Conservation (phyloP, 2,329 filamentous ascomycete genomes). For the Chaetomium globosum region DNA sequence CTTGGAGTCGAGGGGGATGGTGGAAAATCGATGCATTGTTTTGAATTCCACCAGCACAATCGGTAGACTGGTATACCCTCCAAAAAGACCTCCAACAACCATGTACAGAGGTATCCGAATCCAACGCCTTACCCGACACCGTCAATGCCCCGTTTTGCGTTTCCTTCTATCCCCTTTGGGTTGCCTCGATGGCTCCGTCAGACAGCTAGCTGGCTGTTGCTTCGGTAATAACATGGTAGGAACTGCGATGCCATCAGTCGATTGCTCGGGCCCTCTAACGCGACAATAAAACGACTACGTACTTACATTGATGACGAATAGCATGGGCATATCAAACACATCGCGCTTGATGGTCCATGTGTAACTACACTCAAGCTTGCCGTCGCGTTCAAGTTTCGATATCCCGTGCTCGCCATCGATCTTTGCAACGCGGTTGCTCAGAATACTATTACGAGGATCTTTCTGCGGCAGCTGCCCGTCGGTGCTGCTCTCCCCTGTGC, state of each 20-base stretch:
- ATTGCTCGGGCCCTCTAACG: neutral
- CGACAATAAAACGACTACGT: neutral
- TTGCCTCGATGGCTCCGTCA: slow-evolving; percentile 38
- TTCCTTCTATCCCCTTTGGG: slow-evolving; percentile 22
- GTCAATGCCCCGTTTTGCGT: slow-evolving; percentile 16
- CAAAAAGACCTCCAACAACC: slow-evolving; percentile 3
- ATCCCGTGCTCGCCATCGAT: slow-evolving; percentile 78
- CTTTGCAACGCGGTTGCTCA: slow-evolving; percentile 62
- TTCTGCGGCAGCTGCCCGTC: slow-evolving; percentile 49
- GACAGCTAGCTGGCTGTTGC: slow-evolving; percentile 61
- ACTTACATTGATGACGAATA: slow-evolving; percentile 97
- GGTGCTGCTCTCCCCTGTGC: slow-evolving; percentile 33
- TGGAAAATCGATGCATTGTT: slow-evolving; percentile 9
- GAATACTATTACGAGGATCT: slow-evolving; percentile 52
- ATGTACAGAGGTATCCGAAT: slow-evolving; percentile 15
- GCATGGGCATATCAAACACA: slow-evolving; percentile 97
- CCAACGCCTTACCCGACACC: slow-evolving; percentile 19
- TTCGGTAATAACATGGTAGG: slow-evolving; percentile 61
- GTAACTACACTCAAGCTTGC: slow-evolving; percentile 91
- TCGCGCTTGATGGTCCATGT: slow-evolving; percentile 97
- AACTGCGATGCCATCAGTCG: slow-evolving; percentile 50
- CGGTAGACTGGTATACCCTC: neutral
- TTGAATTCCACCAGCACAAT: slow-evolving; percentile 2
- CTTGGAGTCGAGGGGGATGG: neutral
- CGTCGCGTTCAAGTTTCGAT: slow-evolving; percentile 79